Evolutionary conservation across 139 green algal genomes (phyloP), one percentile per base, ranked within the genome.

Genomic region (Chlamydomonas eustigma): DNA sequence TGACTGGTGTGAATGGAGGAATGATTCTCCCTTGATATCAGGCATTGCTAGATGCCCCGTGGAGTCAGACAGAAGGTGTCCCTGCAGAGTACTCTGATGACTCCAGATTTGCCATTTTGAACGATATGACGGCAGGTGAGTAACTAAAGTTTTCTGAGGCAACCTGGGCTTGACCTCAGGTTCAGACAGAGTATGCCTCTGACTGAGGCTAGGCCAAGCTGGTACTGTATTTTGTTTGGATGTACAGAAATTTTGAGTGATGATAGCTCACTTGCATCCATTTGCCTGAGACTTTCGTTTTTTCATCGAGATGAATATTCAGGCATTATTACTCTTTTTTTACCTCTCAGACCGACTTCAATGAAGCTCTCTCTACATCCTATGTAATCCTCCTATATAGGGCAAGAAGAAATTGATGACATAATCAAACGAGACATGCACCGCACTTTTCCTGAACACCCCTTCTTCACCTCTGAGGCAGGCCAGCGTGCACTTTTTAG

Each of bases 401-500:
- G 81, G 2, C 89, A 94, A 74, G 88, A 94, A 80, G 90, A 94
- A 51, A 76, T 95, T 4, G 92, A 97, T 33, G 93, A 97, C 44
- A 81, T 94, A 50, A 98, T 98, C 64, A 37, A 71, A 37, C 86
- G 94, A 0, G 95, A 98, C 83, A 91, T 98, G 70, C 82, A 94
- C 76, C 89, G 95, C 67, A 98, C 95, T 35, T 98, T 98, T 82
- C 95, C 95, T 1, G 90, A 97, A 84, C 88, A 97, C 78, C 88
- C 91, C 1, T 78, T 94, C 65, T 98, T 98, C 78, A 75, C 80
- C 25, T 78, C 37, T 6, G 69, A 83, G 73, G 80, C 87, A 73
- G 90, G 92, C 2, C 89, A 96, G 84, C 77, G 84, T 64, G 81
- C 89, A 32, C 88, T 98, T 37, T 97, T 94, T 83, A 80, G 88